Evolutionary conservation across 164 flowering plant genomes (phyloP), one percentile per base, ranked within the genome.

Genomic region (Chimonanthus salicifolius): DNA sequence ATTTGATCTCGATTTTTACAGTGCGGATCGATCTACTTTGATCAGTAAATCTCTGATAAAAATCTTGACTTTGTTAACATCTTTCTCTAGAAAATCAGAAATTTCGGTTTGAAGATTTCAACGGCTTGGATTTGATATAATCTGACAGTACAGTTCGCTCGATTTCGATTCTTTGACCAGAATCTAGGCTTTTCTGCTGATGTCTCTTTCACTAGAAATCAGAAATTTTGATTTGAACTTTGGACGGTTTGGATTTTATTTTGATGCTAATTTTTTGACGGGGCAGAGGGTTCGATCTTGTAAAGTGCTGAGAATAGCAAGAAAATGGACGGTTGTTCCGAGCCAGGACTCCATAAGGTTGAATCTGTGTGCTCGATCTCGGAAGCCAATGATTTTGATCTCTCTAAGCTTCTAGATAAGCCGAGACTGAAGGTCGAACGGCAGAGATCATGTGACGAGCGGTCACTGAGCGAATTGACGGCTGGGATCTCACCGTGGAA

Each of bases 391-490:
- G 80, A 78, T 20, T 71, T 21, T 43, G 80, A 78, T 60, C 51
- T 78, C 20, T 74, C 77, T 3, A 48, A 64, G 72, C 76, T 78
- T 48, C 80, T 78, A 5, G 77, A 78, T 45, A 78, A 71, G 69
- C 80, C 80, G 58, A 74, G 74, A 65, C 50, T 78, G 71, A 78
- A 78, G 47, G 74, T 74, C 16, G 80, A 78, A 16, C 18, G 80
- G 18, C 64, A 78, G 71, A 74, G 80, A 62, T 78, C 80, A 45
- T 78, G 74, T 20, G 80, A 78, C 45, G 80, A 78, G 74, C 71
- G 80, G 77, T 78, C 80, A 62, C 74, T 78, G 48, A 77, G 76
- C 62, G 76, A 77, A 51, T 45, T 77, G 58, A 60, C 76, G 21
- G 21, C 69, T 20, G 70, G 76, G 3, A 10, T 60, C 45, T 72